A percentile compares a stretch with the other conserved stretches of the same genome.
phyloP scores from a whole-genome alignment of 176 grass and related monocot genomes.

The Aegilops sharonensis region DNA sequence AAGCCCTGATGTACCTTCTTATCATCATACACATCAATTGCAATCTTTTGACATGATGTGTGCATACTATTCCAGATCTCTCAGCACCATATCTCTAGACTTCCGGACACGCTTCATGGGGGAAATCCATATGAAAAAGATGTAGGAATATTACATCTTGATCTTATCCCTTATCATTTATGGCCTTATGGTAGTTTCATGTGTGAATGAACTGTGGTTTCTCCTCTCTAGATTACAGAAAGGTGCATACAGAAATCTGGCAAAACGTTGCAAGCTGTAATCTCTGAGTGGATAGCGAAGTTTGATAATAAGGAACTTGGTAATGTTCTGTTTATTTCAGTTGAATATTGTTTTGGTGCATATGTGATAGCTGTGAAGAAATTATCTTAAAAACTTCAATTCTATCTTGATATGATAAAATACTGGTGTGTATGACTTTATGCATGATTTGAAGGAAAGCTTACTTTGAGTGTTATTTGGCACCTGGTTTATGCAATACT shows the following conservation, averaged over 20 bases:
- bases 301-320: conserved; percentile 93
- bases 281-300: conserved; percentile 85
- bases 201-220: conserved; percentile 20
- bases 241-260: conserved; percentile 85
- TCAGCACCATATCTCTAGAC: conserved; percentile 49
- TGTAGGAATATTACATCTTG: conserved; percentile 38
- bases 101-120: conserved; percentile 71
- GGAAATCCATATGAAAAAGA: conserved; percentile 91
- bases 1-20: not conserved
- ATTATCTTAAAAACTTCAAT: conserved; percentile 4
- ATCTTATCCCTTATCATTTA: conserved; percentile 23
- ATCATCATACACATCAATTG: not conserved
- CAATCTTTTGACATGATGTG: conserved; percentile 24
- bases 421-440: not conserved
- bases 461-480: not conserved
- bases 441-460: not conserved
- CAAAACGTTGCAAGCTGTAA: conserved; percentile 76
- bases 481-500: conserved; percentile 11
- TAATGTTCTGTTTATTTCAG: conserved; percentile 32
- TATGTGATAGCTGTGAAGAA: conserved; percentile 9
- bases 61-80: conserved; percentile 51
- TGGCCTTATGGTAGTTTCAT: conserved; percentile 21
- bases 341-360: conserved; percentile 7
- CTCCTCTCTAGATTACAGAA: conserved; percentile 83
- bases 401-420: not conserved